Evolutionary conservation across 164 flowering plant species (phyloP).

Genomic region (Cinnamomum chago): DNA sequence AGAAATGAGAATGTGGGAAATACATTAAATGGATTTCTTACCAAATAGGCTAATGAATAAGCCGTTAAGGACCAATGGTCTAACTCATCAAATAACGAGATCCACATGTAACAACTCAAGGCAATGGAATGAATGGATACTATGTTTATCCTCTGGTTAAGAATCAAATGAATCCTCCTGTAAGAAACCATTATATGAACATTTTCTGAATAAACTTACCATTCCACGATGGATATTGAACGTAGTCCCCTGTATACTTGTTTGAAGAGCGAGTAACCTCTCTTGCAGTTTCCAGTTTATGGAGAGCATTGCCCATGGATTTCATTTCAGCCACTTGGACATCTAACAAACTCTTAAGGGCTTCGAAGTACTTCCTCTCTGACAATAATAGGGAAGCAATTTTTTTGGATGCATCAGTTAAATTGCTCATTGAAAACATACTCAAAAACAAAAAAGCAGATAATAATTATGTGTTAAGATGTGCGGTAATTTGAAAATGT

Average conservation of each 20-base stretch:
- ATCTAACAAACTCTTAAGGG: slow-evolving; percentile 47
- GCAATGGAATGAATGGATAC: too few relatives aligned
- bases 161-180: neutral
- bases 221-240: slow-evolving; percentile 11
- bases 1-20: too few relatives aligned
- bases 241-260: slow-evolving; percentile 18
- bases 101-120: too few relatives aligned
- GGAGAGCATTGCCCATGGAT: slow-evolving; percentile 60
- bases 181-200: neutral
- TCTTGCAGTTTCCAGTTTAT: slow-evolving; percentile 58
- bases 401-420: neutral
- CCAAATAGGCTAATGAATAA: too few relatives aligned
- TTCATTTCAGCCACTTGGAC: slow-evolving; percentile 79
- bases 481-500: too few relatives aligned
- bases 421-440: too few relatives aligned
- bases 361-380: slow-evolving; percentile 67
- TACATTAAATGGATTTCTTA: too few relatives aligned
- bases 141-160: too few relatives aligned
- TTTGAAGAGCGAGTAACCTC: slow-evolving; percentile 9
- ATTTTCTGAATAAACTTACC: slow-evolving; percentile 11
- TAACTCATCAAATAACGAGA: too few relatives aligned
- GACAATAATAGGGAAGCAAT: slow-evolving; percentile 14
- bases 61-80: too few relatives aligned
- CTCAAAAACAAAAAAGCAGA: too few relatives aligned
- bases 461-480: too few relatives aligned